Conservation (phyloP, 495 filamentous ascomycete species). For the Bacidia gigantensis region DNA sequence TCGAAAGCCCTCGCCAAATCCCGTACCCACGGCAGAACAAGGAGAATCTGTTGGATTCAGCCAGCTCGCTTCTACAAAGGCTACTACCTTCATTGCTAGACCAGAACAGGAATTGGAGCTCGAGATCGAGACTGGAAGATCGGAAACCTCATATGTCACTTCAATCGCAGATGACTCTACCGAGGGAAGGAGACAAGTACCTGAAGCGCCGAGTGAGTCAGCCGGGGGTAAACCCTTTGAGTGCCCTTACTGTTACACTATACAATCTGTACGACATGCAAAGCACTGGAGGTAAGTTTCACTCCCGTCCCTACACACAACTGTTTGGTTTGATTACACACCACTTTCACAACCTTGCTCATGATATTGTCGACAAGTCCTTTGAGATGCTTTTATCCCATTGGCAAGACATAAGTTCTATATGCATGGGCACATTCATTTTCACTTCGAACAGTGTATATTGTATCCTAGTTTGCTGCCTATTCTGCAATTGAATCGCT, state of each 20-base stretch:
- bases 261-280: not conserved
- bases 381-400: no score
- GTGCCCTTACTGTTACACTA: not conserved
- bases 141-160: not conserved
- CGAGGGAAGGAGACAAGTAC: not conserved
- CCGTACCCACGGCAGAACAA: not conserved
- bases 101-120: not conserved
- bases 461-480: not conserved
- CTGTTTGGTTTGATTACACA: no score
- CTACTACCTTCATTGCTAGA: not conserved
- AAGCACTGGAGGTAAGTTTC: not conserved
- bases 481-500: no score
- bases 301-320: not conserved
- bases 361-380: no score
- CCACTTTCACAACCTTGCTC: no score
- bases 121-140: not conserved
- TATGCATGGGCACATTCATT: no score
- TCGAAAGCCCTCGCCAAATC: not conserved
- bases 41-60: not conserved
- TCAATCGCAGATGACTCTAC: not conserved
- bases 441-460: no score
- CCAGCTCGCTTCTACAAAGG: not conserved
- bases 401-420: no score
- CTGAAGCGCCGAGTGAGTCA: not conserved
- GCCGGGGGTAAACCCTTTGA: not conserved